phyloP scores from a whole-genome alignment of 345 rosid species.

The Arabidopsis arenosa region DNA sequence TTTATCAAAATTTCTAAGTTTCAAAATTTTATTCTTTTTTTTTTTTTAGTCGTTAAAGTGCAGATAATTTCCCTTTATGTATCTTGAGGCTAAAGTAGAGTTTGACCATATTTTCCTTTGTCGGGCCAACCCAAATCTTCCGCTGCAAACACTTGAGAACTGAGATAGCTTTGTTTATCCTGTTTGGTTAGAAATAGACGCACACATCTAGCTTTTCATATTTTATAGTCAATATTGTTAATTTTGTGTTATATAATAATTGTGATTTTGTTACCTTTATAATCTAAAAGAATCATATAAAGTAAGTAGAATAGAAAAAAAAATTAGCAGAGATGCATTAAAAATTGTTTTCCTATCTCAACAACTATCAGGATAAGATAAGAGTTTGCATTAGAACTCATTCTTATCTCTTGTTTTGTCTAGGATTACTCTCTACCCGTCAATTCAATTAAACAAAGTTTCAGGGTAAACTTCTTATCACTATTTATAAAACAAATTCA shows the following conservation, averaged over 20 bases:
- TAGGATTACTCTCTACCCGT: not conserved
- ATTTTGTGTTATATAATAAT: not conserved
- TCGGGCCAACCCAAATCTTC: constrained; percentile 20
- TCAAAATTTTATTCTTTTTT: too few relatives aligned
- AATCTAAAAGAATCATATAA: not conserved
- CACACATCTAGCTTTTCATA: constrained; percentile 23
- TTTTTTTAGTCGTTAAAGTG: too few relatives aligned
- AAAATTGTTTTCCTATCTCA: constrained; percentile 6
- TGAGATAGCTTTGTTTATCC: constrained; percentile 31
- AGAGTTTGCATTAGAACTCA: not conserved
- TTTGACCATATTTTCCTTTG: constrained; percentile 37
- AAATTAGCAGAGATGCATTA: not conserved
- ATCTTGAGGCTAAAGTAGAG: constrained; percentile 17
- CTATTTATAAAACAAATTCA: not conserved
- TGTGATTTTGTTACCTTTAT: not conserved
- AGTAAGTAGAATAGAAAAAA: too few relatives aligned
- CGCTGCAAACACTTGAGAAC: constrained; percentile 31
- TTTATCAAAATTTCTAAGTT: not conserved
- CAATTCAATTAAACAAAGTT: not conserved
- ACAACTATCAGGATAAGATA: constrained; percentile 21
- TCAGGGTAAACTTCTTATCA: not conserved
- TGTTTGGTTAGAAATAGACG: constrained; percentile 41
- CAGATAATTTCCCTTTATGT: too few relatives aligned
- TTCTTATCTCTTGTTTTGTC: constrained; percentile 7
- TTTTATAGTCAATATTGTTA: constrained; percentile 6